These are phyloP conservation scores for Fusarium ramigenum DNA, from an alignment of 2,329 filamentous ascomycete species.

Conservation along the genomic window DNA sequence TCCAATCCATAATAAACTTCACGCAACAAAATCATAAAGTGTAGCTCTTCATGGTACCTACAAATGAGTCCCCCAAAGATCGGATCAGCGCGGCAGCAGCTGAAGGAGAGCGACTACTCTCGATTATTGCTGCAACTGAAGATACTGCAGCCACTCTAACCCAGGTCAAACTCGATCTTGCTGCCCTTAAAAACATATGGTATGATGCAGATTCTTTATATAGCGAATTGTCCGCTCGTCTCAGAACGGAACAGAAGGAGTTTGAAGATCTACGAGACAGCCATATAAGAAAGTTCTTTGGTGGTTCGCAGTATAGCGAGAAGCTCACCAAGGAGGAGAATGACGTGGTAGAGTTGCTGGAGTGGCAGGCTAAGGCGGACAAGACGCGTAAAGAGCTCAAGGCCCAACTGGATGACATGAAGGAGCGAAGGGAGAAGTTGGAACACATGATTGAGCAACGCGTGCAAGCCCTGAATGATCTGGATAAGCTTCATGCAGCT, in stretches of 20 bases:
- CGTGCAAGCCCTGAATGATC: neutral
- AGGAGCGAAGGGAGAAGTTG: neutral
- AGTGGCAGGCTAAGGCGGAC: neutral
- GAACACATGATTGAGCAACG: neutral
- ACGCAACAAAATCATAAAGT: fast-evolving
- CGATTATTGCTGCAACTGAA: neutral
- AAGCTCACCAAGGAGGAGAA: neutral
- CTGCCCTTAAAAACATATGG: neutral
- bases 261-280: neutral
- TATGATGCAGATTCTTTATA: neutral
- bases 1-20: neutral
- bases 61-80: neutral
- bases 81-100: neutral
- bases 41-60: neutral
- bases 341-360: neutral
- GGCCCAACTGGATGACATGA: neutral
- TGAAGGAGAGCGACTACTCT: neutral
- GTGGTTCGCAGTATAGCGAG: neutral
- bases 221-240: neutral
- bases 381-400: neutral
- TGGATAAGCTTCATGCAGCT: neutral
- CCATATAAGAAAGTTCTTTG: neutral
- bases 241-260: neutral
- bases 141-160: neutral
- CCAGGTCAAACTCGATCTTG: neutral